Percentiles rank a stretch among this genome's conserved stretches.
phyloP scores from a whole-genome alignment of 805 yeast genomes.

The Pichia ethanolica region DNA sequence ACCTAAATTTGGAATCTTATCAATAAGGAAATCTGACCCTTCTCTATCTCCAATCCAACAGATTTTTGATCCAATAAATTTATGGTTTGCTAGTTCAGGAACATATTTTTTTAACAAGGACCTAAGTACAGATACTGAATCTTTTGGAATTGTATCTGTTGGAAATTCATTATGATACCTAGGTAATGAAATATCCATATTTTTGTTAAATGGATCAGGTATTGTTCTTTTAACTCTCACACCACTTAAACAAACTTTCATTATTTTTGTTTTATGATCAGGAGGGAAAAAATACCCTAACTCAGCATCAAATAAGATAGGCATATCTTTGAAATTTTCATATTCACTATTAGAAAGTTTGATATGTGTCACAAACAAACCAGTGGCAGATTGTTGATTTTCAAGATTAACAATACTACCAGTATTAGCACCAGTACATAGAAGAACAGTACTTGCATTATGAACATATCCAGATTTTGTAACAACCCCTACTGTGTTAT shows the following conservation, averaged over 20 bases:
- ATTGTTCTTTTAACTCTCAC: conserved; percentile 24
- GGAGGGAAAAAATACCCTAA: conserved; percentile 44
- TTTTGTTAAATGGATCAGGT: conserved; percentile 8
- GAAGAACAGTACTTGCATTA: conserved; percentile 28
- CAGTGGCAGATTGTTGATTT: conserved; percentile 30
- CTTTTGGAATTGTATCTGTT: conserved; percentile 30
- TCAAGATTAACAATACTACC: conserved; percentile 28
- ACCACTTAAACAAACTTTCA: conserved; percentile 34
- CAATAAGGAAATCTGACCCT: conserved; percentile 33
- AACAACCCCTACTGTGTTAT: conserved; percentile 15
- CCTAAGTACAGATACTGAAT: conserved; percentile 21
- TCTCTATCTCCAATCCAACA: conserved; percentile 35
- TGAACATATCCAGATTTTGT: conserved; percentile 24
- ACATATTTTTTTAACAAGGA: conserved; percentile 24
- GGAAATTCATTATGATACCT: conserved; percentile 27
- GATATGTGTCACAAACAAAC: conserved; percentile 32
- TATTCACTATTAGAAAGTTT: conserved; percentile 30
- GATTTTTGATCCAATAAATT: conserved; percentile 25
- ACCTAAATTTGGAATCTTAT: conserved; percentile 25
- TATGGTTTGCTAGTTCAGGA: conserved; percentile 31
- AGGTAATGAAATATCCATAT: conserved; percentile 27
- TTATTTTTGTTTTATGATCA: conserved; percentile 28
- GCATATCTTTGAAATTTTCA: conserved; percentile 29
- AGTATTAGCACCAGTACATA: conserved; percentile 35
- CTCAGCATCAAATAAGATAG: conserved; percentile 37